Evolutionary conservation across 805 yeast genomes (phyloP).

Genomic region (Brettanomyces naardenensis): DNA sequence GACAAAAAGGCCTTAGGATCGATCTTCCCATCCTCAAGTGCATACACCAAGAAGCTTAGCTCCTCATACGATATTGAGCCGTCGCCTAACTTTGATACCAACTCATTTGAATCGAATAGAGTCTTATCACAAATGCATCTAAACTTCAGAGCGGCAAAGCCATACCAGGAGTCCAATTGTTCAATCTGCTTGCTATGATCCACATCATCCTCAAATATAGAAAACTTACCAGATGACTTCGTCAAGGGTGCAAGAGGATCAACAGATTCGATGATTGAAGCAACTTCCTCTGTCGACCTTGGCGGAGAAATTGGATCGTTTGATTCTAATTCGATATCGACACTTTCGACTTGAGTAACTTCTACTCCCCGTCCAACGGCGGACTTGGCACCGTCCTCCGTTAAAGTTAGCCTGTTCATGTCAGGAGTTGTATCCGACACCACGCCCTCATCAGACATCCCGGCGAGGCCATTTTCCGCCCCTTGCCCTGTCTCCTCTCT

Average conservation of each 20-base stretch:
- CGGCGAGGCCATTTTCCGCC: neutral
- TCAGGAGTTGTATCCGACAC: neutral
- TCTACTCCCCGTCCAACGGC: no score
- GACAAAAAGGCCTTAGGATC: neutral
- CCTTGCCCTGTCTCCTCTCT: no score
- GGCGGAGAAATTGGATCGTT: neutral
- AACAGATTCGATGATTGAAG: slow-evolving; percentile 12
- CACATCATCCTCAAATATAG: slow-evolving; percentile 16
- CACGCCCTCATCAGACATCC: neutral
- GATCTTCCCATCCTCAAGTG: neutral
- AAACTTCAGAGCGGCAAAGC: neutral
- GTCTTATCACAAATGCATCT: slow-evolving; percentile 3
- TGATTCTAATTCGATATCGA: no score
- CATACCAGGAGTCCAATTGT: slow-evolving; percentile 13
- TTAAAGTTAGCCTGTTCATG: neutral
- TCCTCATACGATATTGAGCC: neutral
- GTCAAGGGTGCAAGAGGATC: slow-evolving; percentile 20
- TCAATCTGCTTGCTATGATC: slow-evolving; percentile 11
- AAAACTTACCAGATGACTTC: slow-evolving; percentile 10
- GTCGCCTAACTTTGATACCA: neutral
- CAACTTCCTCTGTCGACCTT: neutral
- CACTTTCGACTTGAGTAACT: no score
- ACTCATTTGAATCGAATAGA: neutral
- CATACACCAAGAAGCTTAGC: neutral
- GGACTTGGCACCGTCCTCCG: neutral